phyloP scores from a whole-genome alignment of 495 filamentous ascomycete species.

The Neurospora tetraspora region DNA sequence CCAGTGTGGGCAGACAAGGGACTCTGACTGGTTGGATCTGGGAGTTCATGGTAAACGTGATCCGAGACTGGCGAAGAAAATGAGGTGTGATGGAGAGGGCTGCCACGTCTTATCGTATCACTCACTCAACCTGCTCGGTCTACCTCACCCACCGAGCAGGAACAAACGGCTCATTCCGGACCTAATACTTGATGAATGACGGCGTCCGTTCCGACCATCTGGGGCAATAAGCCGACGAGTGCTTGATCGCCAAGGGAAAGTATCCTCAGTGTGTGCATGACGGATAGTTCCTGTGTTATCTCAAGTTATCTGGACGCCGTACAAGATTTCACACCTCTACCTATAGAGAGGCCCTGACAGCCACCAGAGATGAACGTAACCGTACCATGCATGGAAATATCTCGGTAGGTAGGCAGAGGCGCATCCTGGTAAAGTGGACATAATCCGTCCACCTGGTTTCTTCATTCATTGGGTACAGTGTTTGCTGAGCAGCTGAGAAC shows the following conservation, averaged over 20 bases:
- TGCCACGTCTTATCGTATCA: neutral
- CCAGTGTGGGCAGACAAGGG: neutral
- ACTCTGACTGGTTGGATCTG: neutral
- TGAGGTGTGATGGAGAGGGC: neutral
- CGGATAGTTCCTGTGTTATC: neutral
- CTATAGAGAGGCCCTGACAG: neutral
- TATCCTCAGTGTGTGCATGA: too few relatives aligned
- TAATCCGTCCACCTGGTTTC: neutral
- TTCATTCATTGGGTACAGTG: neutral
- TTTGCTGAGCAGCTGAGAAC: neutral
- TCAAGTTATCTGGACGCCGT: neutral
- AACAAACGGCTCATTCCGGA: neutral
- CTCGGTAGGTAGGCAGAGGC: neutral
- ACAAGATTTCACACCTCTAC: neutral
- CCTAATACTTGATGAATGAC: neutral
- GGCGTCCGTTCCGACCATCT: neutral
- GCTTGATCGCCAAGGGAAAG: neutral
- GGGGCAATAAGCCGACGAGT: neutral
- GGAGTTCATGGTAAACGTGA: neutral
- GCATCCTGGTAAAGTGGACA: neutral
- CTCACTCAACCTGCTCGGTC: neutral
- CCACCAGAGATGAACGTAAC: neutral
- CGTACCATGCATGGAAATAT: neutral
- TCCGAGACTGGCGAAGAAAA: neutral
- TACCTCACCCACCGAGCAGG: neutral